Base-by-base conservation (phyloP, 305 asterid species). In the Fraxinus velutina region DNA sequence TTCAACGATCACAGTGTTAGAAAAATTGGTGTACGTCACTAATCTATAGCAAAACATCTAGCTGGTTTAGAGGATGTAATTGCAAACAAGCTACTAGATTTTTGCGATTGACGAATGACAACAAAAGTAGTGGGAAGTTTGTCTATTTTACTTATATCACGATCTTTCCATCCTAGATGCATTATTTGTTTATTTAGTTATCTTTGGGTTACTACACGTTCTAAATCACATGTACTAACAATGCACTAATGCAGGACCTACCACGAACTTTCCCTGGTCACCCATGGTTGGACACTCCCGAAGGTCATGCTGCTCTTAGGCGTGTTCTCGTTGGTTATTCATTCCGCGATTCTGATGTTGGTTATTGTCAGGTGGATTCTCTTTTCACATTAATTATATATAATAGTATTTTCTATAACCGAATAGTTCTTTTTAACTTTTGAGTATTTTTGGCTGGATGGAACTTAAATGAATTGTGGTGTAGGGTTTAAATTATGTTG, bases 261-360 rank as follows among this genome's bases (percentile, higher is more conserved):
- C 99, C 98, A 5, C 91, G 99, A 83, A 96, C 99, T 32, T 96
- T 96, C 85, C 99, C 99, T 21, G 98, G 99, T 79, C 99, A 96
- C 86, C 96, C 99, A 44, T 96, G 98, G 98, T 88, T 96, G 89
- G 99, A 96, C 88, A 94, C 95, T 64, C 88, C 89, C 2, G 98
- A 88, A 36, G 99, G 99, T 22, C 99, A 96, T 88, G 93, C 98
- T 85, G 92, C 99, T 80, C 92, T 96, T 73, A 91, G 98, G 80
- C 95, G 98, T 29, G 98, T 96, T 81, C 98, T 96, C 73, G 99
- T 96, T 36, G 98, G 89, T 42, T 96, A 96, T 83, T 96, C 99
- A 62, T 96, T 96, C 83, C 92, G 99, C 19, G 99, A 96, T 87
- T 96, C 99, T 75, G 98, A 96, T 83, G 99, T 96, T 78, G 99